Conservation (phyloP, 441 rosid genomes). For the Eruca vesicaria region DNA sequence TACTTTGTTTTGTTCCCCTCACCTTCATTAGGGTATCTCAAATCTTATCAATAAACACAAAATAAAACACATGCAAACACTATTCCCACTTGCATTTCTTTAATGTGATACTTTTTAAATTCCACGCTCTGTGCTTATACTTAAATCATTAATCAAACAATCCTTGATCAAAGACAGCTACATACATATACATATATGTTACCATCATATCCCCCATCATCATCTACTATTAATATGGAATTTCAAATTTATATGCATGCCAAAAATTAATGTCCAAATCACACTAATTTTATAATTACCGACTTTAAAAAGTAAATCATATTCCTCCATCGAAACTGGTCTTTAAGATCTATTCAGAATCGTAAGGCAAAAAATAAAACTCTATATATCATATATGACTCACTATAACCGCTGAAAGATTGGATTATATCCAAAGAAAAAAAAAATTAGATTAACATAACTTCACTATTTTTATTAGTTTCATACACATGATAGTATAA, state of each 20-base stretch:
- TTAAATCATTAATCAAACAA: conserved; percentile 1
- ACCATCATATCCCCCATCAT: neutral
- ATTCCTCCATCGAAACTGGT: neutral
- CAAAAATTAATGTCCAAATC: neutral
- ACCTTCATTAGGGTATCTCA: conserved; percentile 25
- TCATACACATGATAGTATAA: neutral
- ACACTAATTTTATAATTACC: neutral
- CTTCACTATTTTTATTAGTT: no score
- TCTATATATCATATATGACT: neutral
- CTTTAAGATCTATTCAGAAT: neutral
- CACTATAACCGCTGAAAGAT: neutral
- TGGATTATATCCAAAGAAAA: neutral
- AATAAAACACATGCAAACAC: conserved; percentile 28
- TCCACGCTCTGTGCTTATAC: conserved; percentile 1
- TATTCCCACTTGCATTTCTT: conserved; percentile 2
- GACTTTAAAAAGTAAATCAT: neutral
- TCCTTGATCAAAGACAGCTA: neutral
- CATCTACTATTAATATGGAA: neutral
- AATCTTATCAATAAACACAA: conserved; percentile 19
- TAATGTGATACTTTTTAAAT: neutral
- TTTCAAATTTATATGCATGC: neutral
- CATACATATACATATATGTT: neutral
- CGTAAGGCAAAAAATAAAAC: neutral
- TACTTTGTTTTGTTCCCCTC: conserved; percentile 24
- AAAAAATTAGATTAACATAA: neutral